Percentiles rank a stretch among this genome's conserved stretches.
Conservation (phyloP, 208 protist species). For the Leishmania braziliensis region DNA sequence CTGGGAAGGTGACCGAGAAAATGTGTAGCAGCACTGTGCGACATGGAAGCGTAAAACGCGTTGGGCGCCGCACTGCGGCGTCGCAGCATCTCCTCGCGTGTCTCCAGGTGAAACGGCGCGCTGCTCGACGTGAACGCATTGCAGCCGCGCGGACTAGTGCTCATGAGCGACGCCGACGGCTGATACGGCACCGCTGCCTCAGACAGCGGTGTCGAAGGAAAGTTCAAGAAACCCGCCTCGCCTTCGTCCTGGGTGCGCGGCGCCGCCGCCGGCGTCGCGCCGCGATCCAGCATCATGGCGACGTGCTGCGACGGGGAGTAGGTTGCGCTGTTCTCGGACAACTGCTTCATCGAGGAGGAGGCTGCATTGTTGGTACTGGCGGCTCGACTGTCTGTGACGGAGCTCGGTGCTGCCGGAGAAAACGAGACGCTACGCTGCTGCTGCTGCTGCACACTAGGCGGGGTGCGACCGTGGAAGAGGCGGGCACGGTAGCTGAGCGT, state of each 20-base stretch:
- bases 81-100: constrained; percentile 85
- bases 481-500: constrained; percentile 36
- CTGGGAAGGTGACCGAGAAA: constrained; percentile 26
- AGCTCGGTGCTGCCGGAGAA: not conserved
- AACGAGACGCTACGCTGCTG: constrained; percentile 3
- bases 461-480: constrained; percentile 33
- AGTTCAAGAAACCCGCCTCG: constrained; percentile 23
- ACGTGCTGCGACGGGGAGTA: constrained; percentile 56
- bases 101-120: constrained; percentile 69
- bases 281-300: constrained; percentile 37
- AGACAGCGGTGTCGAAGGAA: constrained; percentile 33
- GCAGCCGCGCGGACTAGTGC: constrained; percentile 23
- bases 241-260: constrained; percentile 21
- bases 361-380: not conserved
- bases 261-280: constrained; percentile 27
- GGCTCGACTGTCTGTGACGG: not conserved
- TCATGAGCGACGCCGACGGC: constrained; percentile 12
- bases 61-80: constrained; percentile 63
- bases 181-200: constrained; percentile 27
- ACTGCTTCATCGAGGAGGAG: constrained; percentile 29
- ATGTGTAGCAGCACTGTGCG: constrained; percentile 28
- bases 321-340: constrained; percentile 35
- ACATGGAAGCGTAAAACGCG: constrained; percentile 56
- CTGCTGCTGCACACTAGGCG: constrained; percentile 9
- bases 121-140: constrained; percentile 21